Evolutionary conservation across 2,329 filamentous ascomycete genomes (phyloP).

Genomic region (Dothidotthia symphoricarpi): DNA sequence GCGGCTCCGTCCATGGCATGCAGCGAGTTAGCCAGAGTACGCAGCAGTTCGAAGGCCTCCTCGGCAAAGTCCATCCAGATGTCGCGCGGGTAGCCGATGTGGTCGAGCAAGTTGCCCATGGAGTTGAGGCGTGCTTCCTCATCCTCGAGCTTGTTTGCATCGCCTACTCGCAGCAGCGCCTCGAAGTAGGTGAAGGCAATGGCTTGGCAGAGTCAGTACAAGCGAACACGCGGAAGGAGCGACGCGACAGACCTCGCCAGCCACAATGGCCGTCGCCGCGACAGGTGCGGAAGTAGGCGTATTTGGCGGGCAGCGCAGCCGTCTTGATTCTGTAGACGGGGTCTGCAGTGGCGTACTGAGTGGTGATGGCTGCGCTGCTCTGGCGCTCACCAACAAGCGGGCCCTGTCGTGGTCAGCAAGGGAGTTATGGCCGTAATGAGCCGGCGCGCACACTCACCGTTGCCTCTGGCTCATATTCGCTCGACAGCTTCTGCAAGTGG

Average conservation of each 20-base stretch:
- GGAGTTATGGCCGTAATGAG: background rate
- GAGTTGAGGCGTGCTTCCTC: constrained; percentile 72
- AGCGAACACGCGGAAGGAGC: constrained; percentile 2
- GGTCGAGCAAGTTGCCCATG: constrained; percentile 68
- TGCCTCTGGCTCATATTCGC: constrained; percentile 58
- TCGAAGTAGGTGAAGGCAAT: constrained; percentile 94
- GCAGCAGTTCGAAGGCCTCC: constrained; percentile 67
- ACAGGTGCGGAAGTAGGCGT: constrained; percentile 82
- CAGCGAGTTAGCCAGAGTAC: constrained; percentile 60
- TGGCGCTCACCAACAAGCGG: constrained; percentile 77
- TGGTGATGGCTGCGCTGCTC: constrained; percentile 72
- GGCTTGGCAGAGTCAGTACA: constrained; percentile 56
- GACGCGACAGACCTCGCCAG: constrained; percentile 76
- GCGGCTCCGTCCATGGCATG: constrained; percentile 51
- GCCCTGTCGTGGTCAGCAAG: constrained; percentile 57
- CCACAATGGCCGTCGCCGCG: constrained; percentile 95
- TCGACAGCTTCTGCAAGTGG: constrained; percentile 61
- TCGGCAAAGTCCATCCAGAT: constrained; percentile 83
- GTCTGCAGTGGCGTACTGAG: constrained; percentile 87
- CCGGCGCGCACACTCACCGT: constrained; percentile 47
- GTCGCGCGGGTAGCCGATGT: constrained; percentile 65
- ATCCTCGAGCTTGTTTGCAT: constrained; percentile 62
- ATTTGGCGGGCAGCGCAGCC: constrained; percentile 74
- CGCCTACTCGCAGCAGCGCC: constrained; percentile 67
- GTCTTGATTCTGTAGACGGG: constrained; percentile 84